phyloP scores from a whole-genome alignment of 495 filamentous ascomycete species.

The Talaromyces adpressus region DNA sequence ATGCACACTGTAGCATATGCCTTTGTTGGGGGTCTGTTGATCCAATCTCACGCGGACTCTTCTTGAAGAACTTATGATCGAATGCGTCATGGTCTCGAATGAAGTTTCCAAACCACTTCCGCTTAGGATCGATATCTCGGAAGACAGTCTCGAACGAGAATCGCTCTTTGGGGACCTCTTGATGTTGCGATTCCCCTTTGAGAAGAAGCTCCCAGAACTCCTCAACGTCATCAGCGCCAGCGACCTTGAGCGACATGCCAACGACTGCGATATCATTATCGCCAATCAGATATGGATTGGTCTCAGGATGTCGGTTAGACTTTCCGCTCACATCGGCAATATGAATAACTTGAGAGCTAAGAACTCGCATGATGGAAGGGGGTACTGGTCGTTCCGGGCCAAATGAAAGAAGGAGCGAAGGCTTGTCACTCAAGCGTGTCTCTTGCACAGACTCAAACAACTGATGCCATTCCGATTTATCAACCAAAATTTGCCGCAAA shows the following conservation, averaged over 20 bases:
- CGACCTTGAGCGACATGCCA: slow-evolving; percentile 42
- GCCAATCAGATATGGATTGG: neutral
- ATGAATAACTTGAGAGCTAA: slow-evolving; percentile 11
- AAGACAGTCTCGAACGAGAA: slow-evolving; percentile 26
- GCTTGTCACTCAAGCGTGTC: slow-evolving; percentile 6
- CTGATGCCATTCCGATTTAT: slow-evolving; percentile 36
- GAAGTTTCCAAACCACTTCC: slow-evolving; percentile 43
- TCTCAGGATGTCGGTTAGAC: neutral
- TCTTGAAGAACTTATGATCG: slow-evolving; percentile 49
- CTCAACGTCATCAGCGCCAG: slow-evolving; percentile 40
- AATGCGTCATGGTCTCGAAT: slow-evolving; percentile 36
- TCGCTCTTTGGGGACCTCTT: slow-evolving; percentile 27
- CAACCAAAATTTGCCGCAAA: slow-evolving; percentile 29
- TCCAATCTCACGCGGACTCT: slow-evolving; percentile 34
- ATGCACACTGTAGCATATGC: slow-evolving; percentile 38
- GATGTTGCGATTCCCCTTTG: slow-evolving; percentile 35
- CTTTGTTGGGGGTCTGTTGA: slow-evolving; percentile 49
- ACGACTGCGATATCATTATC: slow-evolving; percentile 44
- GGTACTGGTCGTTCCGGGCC: slow-evolving; percentile 36
- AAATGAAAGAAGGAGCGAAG: slow-evolving; percentile 27
- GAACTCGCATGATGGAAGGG: slow-evolving; percentile 18
- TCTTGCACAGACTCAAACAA: slow-evolving; percentile 19
- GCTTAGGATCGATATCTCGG: slow-evolving; percentile 20
- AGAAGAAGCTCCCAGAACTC: slow-evolving; percentile 38
- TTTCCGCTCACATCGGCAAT: neutral